phyloP scores from a whole-genome alignment of 2,329 filamentous ascomycete species.

The Botryosphaeria dothidea region DNA sequence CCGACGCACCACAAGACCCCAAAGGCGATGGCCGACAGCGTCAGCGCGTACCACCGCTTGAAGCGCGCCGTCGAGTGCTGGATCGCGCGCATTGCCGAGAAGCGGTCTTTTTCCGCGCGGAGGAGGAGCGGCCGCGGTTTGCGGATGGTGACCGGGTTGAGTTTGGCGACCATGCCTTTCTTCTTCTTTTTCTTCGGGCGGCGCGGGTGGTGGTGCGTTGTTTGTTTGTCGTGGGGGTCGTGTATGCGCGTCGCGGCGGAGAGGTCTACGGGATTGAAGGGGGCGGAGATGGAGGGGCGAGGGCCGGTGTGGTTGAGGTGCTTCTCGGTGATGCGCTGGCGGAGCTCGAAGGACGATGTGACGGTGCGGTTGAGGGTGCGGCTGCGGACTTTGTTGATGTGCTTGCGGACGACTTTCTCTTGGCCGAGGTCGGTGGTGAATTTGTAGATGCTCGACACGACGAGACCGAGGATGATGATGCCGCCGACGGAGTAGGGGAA shows the following conservation, averaged over 20 bases:
- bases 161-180: not conserved
- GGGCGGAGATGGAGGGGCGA: slow-evolving; percentile 20
- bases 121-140: slow-evolving; percentile 55
- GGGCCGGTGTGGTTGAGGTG: not conserved
- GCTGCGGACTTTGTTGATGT: slow-evolving; percentile 56
- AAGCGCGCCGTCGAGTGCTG: slow-evolving; percentile 65
- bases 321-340: slow-evolving; percentile 28
- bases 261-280: slow-evolving; percentile 22
- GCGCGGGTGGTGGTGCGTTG: not conserved
- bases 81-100: slow-evolving; percentile 78
- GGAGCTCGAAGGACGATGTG: slow-evolving; percentile 53
- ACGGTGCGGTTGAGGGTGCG: slow-evolving; percentile 57
- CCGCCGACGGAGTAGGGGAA: slow-evolving; percentile 84
- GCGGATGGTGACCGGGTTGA: slow-evolving; percentile 16
- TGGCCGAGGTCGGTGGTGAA: slow-evolving; percentile 62
- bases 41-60: slow-evolving; percentile 73
- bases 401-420: slow-evolving; percentile 63
- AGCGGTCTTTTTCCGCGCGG: slow-evolving; percentile 64
- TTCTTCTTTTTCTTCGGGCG: not conserved
- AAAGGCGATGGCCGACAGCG: slow-evolving; percentile 68
- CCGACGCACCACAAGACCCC: slow-evolving; percentile 77
- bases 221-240: not conserved
- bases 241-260: slow-evolving; percentile 19
- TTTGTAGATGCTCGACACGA: slow-evolving; percentile 76
- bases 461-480: slow-evolving; percentile 80